Evolutionary conservation across 441 rosid species (phyloP), one percentile per base, ranked within the genome.

Genomic region (Arabidopsis lyrata): DNA sequence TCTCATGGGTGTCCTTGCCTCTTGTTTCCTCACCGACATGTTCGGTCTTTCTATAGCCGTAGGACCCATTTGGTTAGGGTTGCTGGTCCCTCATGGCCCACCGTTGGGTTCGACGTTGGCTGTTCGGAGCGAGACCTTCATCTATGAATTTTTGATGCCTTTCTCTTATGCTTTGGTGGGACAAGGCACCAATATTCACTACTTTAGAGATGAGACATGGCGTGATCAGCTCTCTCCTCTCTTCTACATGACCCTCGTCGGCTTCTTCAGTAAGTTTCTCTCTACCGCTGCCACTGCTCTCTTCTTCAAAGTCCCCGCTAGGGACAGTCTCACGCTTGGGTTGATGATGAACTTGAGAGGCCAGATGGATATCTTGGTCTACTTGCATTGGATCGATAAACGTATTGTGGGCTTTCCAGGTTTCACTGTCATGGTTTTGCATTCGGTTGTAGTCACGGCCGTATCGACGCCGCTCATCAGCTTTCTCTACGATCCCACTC

Each of bases 291-390:
- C 63, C 0, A 73, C 79, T 60, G 78, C 87, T 39, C 58, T 82
- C 47, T 57, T 68, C 24, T 77, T 81, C n/a, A 44, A 78, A 41
- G 55, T 83, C 38, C 87, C 98, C 1, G 8, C 75, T 1, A 82
- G 73, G 67, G 97, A 90, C 42, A 55, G 92, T 53, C 60, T 90
- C n/a, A 74, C 91, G 5, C 83, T 93, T 35, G 76, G 92, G 50
- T 83, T 90, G 45, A 81, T 87, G 59, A 42, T 86, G 84, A 85
- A 80, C 83, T 69, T 93, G 41, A 84, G 89, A 76, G 98, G 98
- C 34, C 88, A 86, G 45, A 77, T 83, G 2, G 98, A 93, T 80
- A 18, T 82, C 38, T n/a, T 85, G 22, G 22, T 90, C 32, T 76
- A 67, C 74, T 34, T 82, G 16, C 87, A 87, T 54, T 88, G 90